These are phyloP conservation scores for Ailanthus altissimus DNA, from an alignment of 345 rosid species.

Conservation along the genomic window DNA sequence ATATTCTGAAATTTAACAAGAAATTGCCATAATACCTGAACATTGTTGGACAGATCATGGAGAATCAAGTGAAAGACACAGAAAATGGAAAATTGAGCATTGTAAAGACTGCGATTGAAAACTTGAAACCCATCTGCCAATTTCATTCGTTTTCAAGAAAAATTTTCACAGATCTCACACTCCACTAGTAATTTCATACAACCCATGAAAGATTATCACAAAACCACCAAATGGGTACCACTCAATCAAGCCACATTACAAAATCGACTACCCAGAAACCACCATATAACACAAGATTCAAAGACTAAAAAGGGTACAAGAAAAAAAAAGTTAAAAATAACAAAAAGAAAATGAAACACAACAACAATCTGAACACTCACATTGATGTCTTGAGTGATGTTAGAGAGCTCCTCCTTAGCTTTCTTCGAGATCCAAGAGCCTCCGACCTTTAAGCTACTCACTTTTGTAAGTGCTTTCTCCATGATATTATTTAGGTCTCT, in stretches of 20 bases:
- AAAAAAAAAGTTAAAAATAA: background rate
- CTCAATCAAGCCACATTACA: conserved; percentile 37
- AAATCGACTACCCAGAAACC: conserved; percentile 3
- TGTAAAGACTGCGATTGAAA: background rate
- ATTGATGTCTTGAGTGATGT: conserved; percentile 76
- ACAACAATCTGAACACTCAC: conserved; percentile 27
- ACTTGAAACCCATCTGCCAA: conserved; percentile 13
- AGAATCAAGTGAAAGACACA: conserved; percentile 3
- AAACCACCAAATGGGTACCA: conserved; percentile 10
- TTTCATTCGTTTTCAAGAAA: background rate
- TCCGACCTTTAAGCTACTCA: conserved; percentile 81
- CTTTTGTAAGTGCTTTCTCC: conserved; percentile 94
- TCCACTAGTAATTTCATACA: conserved; percentile 19
- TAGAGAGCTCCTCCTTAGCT: conserved; percentile 87
- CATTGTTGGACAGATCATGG: background rate
- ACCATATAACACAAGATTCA: background rate
- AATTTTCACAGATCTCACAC: conserved; percentile 34
- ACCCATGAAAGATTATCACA: conserved; percentile 13
- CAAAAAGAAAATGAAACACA: background rate
- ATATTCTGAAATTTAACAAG: background rate
- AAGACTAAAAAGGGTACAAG: background rate
- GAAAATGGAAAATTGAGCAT: background rate
- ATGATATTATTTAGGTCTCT: conserved; percentile 34
- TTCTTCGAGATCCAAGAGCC: conserved; percentile 89
- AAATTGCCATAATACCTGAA: background rate